Evolutionary conservation across 2,329 filamentous ascomycete genomes (phyloP).

Genomic region (Metarhizium guizhouense): DNA sequence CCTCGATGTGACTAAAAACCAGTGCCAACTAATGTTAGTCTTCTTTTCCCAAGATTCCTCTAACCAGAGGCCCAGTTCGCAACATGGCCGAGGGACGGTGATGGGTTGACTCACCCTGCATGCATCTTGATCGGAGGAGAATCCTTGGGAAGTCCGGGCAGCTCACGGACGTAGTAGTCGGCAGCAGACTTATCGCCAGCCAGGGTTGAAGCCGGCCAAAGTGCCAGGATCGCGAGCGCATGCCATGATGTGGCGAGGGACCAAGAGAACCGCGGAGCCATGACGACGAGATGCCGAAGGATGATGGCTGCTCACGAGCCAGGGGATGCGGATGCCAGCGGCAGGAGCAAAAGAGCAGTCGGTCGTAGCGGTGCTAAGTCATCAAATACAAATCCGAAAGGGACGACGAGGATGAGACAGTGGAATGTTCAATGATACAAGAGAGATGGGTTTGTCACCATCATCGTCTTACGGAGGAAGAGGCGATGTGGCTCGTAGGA

Average conservation of each 20-base stretch:
- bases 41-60: background rate
- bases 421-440: background rate
- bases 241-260: conserved; percentile 6
- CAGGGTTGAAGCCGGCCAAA: conserved; percentile 30
- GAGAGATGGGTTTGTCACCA: background rate
- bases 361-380: background rate
- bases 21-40: conserved; percentile 5
- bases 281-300: background rate
- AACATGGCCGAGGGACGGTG: background rate
- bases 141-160: conserved; percentile 73
- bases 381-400: background rate
- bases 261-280: conserved; percentile 4
- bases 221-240: conserved; percentile 25
- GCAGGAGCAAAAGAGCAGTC: background rate
- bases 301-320: background rate
- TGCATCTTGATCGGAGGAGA: conserved; percentile 86
- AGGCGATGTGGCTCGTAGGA: conserved; percentile 10
- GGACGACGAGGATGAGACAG: background rate
- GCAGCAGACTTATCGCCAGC: conserved; percentile 34
- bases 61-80: conserved; percentile 6
- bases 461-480: background rate
- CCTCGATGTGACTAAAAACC: conserved; percentile 70
- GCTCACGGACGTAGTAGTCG: conserved; percentile 80
- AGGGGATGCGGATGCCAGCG: background rate
- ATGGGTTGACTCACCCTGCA: conserved; percentile 63